phyloP scores from a whole-genome alignment of 23 red algal species.

The Gracilaria caudata region DNA sequence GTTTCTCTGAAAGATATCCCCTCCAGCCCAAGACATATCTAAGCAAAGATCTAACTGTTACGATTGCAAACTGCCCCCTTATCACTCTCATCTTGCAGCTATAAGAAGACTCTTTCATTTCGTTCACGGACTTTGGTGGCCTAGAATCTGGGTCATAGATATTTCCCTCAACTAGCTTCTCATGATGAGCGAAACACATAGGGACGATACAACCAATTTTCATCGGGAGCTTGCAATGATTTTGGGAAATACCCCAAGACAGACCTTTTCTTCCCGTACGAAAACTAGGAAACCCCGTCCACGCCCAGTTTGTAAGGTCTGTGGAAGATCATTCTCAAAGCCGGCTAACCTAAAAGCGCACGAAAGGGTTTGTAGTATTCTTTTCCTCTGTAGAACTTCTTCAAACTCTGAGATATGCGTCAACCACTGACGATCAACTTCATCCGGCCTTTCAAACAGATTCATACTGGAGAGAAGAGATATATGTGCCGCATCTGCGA shows the following conservation, averaged over 20 bases:
- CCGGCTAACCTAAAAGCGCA: constrained; percentile 58
- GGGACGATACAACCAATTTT: not conserved
- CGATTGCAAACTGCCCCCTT: not conserved
- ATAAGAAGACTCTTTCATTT: not conserved
- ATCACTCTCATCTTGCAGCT: not conserved
- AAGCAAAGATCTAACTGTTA: not conserved
- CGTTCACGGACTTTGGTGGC: not conserved
- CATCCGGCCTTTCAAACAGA: constrained; percentile 19
- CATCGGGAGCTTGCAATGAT: constrained; percentile 18
- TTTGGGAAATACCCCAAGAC: not conserved
- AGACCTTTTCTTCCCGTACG: not conserved
- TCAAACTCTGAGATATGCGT: not conserved
- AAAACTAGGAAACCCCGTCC: constrained; percentile 25
- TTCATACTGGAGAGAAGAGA: constrained; percentile 69
- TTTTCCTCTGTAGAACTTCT: not conserved
- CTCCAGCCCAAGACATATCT: not conserved
- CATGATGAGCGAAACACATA: not conserved
- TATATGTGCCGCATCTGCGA: constrained; percentile 46
- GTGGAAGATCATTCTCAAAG: constrained; percentile 55
- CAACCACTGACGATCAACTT: not conserved
- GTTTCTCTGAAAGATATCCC: not conserved
- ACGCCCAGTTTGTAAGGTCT: constrained; percentile 54
- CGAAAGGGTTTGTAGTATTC: constrained; percentile 40
- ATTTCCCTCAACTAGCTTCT: not conserved
- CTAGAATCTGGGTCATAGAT: not conserved